Percentiles rank a stretch among this genome's conserved stretches.
Evolutionary conservation across 768 basidiomycete species (phyloP).

Genomic region (Floccularia luteovirens): DNA sequence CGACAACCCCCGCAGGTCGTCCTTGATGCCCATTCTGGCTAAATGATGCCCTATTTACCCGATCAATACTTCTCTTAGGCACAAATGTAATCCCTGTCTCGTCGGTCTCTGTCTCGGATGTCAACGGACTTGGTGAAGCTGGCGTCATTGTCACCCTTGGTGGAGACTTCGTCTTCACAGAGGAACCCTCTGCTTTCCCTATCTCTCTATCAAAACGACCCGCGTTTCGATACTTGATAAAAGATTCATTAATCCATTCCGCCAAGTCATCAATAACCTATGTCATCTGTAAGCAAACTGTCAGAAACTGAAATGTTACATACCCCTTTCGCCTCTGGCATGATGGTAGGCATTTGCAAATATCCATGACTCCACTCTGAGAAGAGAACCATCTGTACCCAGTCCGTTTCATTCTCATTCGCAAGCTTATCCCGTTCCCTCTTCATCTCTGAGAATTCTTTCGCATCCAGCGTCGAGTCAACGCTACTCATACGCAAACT

Average conservation of each 20-base stretch:
- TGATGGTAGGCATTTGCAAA: constrained; percentile 87
- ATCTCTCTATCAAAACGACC: not conserved
- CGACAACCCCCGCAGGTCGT: not conserved
- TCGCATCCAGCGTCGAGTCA: constrained; percentile 22
- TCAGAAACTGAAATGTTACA: constrained; percentile 9
- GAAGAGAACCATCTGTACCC: constrained; percentile 91
- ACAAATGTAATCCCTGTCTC: constrained; percentile 68
- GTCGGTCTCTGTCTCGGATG: constrained; percentile 35
- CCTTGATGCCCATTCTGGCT: constrained; percentile 5
- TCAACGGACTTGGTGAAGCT: constrained; percentile 13
- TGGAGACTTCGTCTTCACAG: not conserved
- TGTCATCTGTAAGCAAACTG: constrained; percentile 3
- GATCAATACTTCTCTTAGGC: constrained; percentile 33
- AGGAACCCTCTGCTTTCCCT: not conserved
- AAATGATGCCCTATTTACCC: constrained; percentile 1
- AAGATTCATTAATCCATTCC: constrained; percentile 86
- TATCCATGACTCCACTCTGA: constrained; percentile 98
- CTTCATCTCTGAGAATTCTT: constrained; percentile 32
- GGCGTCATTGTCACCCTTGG: constrained; percentile 10
- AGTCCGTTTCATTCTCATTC: constrained; percentile 80
- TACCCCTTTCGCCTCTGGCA: constrained; percentile 70
- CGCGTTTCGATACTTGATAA: constrained; percentile 28
- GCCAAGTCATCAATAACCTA: constrained; percentile 74
- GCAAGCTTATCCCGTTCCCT: constrained; percentile 54
- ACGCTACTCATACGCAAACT: constrained; percentile 51